These are phyloP conservation scores for Coemansia sp. DNA, from an alignment of 192 early-diverging fungal species.

Conservation along the genomic window DNA sequence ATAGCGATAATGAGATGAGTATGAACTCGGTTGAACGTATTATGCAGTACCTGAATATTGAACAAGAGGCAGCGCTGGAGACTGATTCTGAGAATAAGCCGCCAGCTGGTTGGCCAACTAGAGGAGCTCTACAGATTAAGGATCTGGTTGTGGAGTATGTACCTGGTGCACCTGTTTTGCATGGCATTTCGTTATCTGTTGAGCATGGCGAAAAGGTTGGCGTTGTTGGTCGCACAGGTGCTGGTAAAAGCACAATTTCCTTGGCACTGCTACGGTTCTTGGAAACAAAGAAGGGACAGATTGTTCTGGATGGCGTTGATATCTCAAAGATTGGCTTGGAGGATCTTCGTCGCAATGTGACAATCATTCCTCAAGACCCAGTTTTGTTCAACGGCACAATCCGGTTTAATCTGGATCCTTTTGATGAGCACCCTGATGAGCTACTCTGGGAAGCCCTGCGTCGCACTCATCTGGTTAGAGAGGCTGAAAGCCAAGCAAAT, in stretches of 20 bases:
- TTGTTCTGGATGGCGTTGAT: conserved; percentile 73
- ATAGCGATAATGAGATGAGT: conserved; percentile 79
- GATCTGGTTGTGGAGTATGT: conserved; percentile 75
- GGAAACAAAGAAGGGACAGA: conserved; percentile 65
- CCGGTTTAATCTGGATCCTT: conserved; percentile 91
- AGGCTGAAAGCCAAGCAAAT: neutral
- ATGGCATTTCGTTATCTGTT: conserved; percentile 71
- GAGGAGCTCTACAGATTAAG: conserved; percentile 69
- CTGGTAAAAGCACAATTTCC: conserved; percentile 53
- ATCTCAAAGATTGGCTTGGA: conserved; percentile 71
- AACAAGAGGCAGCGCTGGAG: conserved; percentile 65
- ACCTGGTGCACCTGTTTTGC: conserved; percentile 77
- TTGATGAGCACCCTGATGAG: conserved; percentile 73
- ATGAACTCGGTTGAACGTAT: conserved; percentile 89
- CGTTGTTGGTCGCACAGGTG: conserved; percentile 87
- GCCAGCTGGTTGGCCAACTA: conserved; percentile 61
- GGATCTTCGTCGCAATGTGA: conserved; percentile 75
- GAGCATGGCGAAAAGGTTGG: conserved; percentile 80
- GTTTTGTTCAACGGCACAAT: conserved; percentile 77
- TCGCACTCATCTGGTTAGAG: conserved; percentile 69
- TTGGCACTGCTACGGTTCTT: conserved; percentile 77
- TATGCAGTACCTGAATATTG: conserved; percentile 76
- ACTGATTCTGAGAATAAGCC: conserved; percentile 49
- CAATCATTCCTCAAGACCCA: conserved; percentile 93
- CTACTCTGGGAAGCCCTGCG: conserved; percentile 73